A percentile compares a stretch with the other conserved stretches of the same genome.
Evolutionary conservation across 2,329 filamentous ascomycete genomes (phyloP).

Genomic region (Colletotrichum sojae): DNA sequence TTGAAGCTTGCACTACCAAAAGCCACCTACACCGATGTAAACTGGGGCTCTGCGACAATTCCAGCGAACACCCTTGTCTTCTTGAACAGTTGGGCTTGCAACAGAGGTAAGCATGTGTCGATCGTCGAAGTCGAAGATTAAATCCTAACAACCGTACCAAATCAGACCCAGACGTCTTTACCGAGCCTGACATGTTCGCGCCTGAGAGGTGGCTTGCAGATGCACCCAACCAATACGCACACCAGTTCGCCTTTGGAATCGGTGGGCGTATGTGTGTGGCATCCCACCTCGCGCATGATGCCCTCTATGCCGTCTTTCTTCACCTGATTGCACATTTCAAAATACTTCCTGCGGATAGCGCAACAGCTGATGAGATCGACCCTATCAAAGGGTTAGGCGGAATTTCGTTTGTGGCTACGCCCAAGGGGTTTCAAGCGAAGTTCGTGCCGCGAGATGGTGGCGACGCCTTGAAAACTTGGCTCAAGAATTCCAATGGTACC

Average conservation of each 20-base stretch:
- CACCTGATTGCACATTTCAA: constrained; percentile 64
- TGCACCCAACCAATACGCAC: constrained; percentile 48
- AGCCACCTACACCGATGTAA: constrained; percentile 51
- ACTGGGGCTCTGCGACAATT: constrained; percentile 53
- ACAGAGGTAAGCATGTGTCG: constrained; percentile 42
- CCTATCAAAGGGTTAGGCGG: constrained; percentile 51
- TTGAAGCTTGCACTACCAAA: constrained; percentile 76
- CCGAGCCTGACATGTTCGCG: constrained; percentile 73
- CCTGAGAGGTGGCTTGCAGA: constrained; percentile 56
- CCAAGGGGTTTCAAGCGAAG: constrained; percentile 33
- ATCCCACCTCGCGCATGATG: constrained; percentile 66
- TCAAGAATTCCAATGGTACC: background rate
- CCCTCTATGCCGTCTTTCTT: constrained; percentile 66
- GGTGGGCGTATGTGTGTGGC: constrained; percentile 70
- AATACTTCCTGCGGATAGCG: constrained; percentile 50
- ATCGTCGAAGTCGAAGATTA: no score
- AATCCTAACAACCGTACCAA: no score
- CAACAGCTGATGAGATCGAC: constrained; percentile 27
- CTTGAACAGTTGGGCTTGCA: constrained; percentile 49
- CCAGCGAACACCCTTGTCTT: constrained; percentile 66
- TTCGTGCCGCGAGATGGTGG: constrained; percentile 40
- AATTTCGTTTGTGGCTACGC: constrained; percentile 35
- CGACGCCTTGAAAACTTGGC: constrained; percentile 3
- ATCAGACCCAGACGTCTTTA: constrained; percentile 71
- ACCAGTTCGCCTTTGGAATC: constrained; percentile 68